Percentiles rank a stretch among this genome's conserved stretches.
Conservation (phyloP, 1,139 yeast species). For the Petasospora fabianii region DNA sequence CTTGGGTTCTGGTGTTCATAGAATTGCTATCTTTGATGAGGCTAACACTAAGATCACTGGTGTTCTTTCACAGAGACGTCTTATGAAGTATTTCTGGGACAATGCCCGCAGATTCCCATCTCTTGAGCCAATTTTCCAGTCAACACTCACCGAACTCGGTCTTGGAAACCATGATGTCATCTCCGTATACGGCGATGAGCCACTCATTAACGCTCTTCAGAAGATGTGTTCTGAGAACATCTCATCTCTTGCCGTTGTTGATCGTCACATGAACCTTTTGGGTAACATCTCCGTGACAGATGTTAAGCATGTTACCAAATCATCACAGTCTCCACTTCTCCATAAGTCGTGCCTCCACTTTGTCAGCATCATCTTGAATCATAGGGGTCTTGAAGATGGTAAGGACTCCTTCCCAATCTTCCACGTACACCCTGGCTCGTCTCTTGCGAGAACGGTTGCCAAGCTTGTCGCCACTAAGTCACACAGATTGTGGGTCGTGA, state of each 20-base stretch:
- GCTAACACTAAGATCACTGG: conserved; percentile 55
- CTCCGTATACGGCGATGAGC: conserved; percentile 80
- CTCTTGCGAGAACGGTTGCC: conserved; percentile 86
- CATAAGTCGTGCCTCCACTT: conserved; percentile 84
- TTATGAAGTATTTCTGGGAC: conserved; percentile 83
- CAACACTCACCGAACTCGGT: conserved; percentile 60
- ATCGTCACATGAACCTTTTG: conserved; percentile 63
- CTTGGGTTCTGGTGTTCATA: conserved; percentile 87
- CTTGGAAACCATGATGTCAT: conserved; percentile 70
- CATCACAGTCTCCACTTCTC: conserved; percentile 77
- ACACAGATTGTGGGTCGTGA: conserved; percentile 92
- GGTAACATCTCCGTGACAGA: conserved; percentile 96
- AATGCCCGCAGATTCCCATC: conserved; percentile 82
- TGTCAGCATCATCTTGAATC: conserved; percentile 77
- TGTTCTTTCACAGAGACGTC: conserved; percentile 82
- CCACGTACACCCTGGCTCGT: conserved; percentile 77
- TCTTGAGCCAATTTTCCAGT: conserved; percentile 68
- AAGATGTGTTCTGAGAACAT: conserved; percentile 84
- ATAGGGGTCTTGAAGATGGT: conserved; percentile 89
- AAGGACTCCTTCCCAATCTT: conserved; percentile 96
- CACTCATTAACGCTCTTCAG: conserved; percentile 78
- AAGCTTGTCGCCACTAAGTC: conserved; percentile 93
- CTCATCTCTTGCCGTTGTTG: conserved; percentile 92
- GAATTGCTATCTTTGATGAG: conserved; percentile 75
- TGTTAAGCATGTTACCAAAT: conserved; percentile 79